These are phyloP conservation scores for Ampelocalamus luodianensis DNA, from an alignment of 176 grass and related monocot genomes.

Conservation along the genomic window DNA sequence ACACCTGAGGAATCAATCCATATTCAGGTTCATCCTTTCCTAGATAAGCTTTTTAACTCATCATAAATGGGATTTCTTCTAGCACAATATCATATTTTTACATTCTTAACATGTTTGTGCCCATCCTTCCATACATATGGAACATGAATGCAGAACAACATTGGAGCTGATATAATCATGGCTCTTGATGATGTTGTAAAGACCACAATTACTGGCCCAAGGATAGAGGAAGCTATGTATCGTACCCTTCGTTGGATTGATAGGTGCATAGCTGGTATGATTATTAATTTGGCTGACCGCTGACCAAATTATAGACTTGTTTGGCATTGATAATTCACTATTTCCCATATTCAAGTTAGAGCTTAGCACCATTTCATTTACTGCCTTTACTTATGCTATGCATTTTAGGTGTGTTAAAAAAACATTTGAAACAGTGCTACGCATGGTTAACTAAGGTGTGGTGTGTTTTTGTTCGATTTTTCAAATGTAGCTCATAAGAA, in stretches of 20 bases:
- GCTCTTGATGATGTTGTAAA: constrained; percentile 99
- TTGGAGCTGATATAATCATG: constrained; percentile 99
- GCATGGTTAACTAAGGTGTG: constrained; percentile 35
- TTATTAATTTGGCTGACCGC: constrained; percentile 22
- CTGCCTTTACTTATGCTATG: constrained; percentile 28
- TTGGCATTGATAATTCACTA: neutral
- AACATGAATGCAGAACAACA: constrained; percentile 81
- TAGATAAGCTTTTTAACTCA: constrained; percentile 11
- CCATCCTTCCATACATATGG: neutral
- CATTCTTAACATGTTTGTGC: neutral
- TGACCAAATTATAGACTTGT: neutral
- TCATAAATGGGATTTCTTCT: constrained; percentile 23
- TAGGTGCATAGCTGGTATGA: constrained; percentile 93
- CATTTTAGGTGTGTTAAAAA: constrained; percentile 13
- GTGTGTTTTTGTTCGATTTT: constrained; percentile 38
- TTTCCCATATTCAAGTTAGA: constrained; percentile 20
- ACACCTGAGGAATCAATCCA: constrained; percentile 96
- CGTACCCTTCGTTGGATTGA: constrained; percentile 98
- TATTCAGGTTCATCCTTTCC: constrained; percentile 69
- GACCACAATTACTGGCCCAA: constrained; percentile 96
- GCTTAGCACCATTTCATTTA: constrained; percentile 10
- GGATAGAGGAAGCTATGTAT: constrained; percentile 97
- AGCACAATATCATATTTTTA: neutral
- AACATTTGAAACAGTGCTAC: constrained; percentile 29
- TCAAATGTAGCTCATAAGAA: constrained; percentile 92